phyloP scores from a whole-genome alignment of 345 rosid species.

The Heritiera fomes region DNA sequence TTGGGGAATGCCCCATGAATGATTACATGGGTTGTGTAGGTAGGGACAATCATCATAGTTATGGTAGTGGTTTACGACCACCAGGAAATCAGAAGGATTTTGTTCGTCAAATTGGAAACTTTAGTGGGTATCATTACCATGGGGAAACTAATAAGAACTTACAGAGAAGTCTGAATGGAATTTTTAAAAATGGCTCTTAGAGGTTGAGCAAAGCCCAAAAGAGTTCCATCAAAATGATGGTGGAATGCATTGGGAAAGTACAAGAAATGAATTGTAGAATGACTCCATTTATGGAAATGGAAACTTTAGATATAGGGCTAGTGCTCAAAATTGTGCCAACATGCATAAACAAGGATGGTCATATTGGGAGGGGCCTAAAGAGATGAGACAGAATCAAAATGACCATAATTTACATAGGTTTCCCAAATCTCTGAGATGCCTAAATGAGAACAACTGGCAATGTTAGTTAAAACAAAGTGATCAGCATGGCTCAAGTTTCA shows the following conservation, averaged over 20 bases:
- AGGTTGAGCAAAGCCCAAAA: conserved; percentile 8
- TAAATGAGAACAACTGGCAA: conserved; percentile 8
- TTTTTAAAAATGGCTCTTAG: neutral
- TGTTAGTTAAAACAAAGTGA: neutral
- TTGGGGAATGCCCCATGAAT: neutral
- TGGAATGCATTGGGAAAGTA: conserved; percentile 20
- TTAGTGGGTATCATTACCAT: conserved; percentile 19
- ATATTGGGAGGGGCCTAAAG: neutral
- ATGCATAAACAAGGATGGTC: conserved; percentile 14
- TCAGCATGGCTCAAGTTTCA: neutral
- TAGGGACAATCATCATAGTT: conserved; percentile 18
- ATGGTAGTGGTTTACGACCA: conserved; percentile 22
- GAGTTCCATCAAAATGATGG: conserved; percentile 16
- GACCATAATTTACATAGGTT: conserved; percentile 21
- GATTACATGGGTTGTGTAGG: conserved; percentile 3
- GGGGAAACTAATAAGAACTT: conserved; percentile 16
- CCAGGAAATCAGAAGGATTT: conserved; percentile 19
- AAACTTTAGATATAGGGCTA: conserved; percentile 12
- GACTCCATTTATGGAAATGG: conserved; percentile 19
- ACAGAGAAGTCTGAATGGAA: neutral
- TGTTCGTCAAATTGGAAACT: conserved; percentile 28
- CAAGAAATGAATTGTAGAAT: conserved; percentile 22
- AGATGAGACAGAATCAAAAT: conserved; percentile 1
- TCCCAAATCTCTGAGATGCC: conserved; percentile 22
- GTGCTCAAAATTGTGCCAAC: neutral